Percentiles rank a stretch among this genome's conserved stretches.
Conservation (phyloP, 805 yeast species). For the Suhomyces canberraensis region DNA sequence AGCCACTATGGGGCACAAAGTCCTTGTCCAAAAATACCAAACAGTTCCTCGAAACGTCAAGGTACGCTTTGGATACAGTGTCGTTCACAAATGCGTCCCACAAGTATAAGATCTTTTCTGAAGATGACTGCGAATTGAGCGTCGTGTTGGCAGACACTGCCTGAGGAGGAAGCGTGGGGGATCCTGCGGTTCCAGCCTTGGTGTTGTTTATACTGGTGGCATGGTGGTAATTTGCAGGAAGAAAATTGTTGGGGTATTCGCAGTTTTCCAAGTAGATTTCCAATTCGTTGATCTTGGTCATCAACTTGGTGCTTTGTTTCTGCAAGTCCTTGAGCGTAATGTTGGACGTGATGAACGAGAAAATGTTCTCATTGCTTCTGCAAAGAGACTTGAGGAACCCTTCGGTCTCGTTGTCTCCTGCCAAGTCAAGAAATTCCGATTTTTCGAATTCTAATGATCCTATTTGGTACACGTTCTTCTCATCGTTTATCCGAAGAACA, state of each 20-base stretch:
- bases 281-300: slow-evolving; percentile 26
- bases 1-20: slow-evolving; percentile 18
- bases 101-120: slow-evolving; percentile 1
- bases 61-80: slow-evolving; percentile 25
- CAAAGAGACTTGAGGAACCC: slow-evolving; percentile 49
- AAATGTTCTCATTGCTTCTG: slow-evolving; percentile 25
- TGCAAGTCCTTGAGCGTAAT: slow-evolving; percentile 43
- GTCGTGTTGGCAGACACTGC: neutral
- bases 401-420: slow-evolving; percentile 46
- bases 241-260: slow-evolving; percentile 31
- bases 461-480: slow-evolving; percentile 36
- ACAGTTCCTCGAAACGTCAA: slow-evolving; percentile 31
- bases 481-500: slow-evolving; percentile 17
- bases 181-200: slow-evolving; percentile 3
- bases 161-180: neutral
- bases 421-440: slow-evolving; percentile 41
- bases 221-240: slow-evolving; percentile 13
- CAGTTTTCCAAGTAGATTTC: slow-evolving; percentile 28
- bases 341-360: slow-evolving; percentile 41
- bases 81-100: slow-evolving; percentile 38
- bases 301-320: slow-evolving; percentile 34
- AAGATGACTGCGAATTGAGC: neutral
- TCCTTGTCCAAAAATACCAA: slow-evolving; percentile 28
- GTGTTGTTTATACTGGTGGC: slow-evolving; percentile 9
- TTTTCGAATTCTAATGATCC: slow-evolving; percentile 51